phyloP scores from a whole-genome alignment of 306 rosid species.

The Mimosa pudica region DNA sequence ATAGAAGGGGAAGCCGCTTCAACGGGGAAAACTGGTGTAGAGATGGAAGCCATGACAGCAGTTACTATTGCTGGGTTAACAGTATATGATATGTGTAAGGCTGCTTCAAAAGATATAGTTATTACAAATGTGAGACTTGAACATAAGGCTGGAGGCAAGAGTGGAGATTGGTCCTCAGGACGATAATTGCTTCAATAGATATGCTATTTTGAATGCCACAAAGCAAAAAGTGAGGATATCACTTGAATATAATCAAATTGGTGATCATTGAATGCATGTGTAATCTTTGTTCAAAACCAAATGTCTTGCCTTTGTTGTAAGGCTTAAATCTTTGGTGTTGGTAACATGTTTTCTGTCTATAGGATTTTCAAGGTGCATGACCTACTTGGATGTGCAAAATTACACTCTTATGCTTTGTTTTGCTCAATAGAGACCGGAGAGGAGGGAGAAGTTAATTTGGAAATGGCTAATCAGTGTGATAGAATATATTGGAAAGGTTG shows the following conservation, averaged over 20 bases:
- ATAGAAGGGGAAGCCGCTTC: constrained; percentile 82
- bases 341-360: background rate
- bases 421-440: too few species aligned
- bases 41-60: constrained; percentile 96
- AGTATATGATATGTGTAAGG: constrained; percentile 93
- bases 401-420: too few species aligned
- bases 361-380: background rate
- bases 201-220: background rate
- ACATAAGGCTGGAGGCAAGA: constrained; percentile 86
- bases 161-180: constrained; percentile 75
- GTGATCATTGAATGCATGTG: background rate
- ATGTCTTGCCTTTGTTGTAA: background rate
- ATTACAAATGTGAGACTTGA: constrained; percentile 68
- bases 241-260: background rate
- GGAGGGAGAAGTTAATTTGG: too few species aligned
- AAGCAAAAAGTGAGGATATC: background rate
- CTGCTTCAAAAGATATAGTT: constrained; percentile 74
- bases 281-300: background rate
- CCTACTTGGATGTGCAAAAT: too few species aligned
- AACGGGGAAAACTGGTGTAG: constrained; percentile 69
- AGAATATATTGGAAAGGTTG: too few species aligned
- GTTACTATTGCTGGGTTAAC: constrained; percentile 78
- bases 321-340: background rate
- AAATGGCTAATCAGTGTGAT: too few species aligned
- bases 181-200: constrained; percentile 10